Base-by-base conservation (phyloP, 345 rosid species). In the Eucalyptus tenuipes region DNA sequence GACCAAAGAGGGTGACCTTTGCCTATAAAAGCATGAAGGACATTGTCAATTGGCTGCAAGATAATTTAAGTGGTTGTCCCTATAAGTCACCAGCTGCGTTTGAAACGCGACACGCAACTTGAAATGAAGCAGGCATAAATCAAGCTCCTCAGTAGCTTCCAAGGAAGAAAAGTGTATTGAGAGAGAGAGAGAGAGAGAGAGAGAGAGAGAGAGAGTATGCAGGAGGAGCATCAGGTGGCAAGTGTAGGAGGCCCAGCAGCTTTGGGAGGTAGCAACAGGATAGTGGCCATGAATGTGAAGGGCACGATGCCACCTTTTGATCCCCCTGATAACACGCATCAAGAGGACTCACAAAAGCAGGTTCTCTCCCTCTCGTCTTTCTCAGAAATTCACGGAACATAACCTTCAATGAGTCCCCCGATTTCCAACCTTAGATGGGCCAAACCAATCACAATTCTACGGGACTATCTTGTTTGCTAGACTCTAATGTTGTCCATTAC, bases 181-280 rank as follows among this genome's bases (percentile, higher is more conserved):
- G 27, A 37, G 66, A 59, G 66, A 55, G 61, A 55, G 61, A 53
- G 57, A 22, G 42, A 61, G 71, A 61, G 71, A 61, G 71, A 59
- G n/a, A 59, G n/a, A 61, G 33, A 59, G 37, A 29, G 75, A 6
- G 75, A n/a, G 81, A 18, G 14, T 1, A 37, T 37, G 82, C 5
- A 75, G 81, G 81, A 37, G 82, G 82, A 37, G 82, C 82, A 37
- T 75, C 45, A 75, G 82, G 7, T 37, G 47, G 82, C 82, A 10
- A 75, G 44, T 3, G 45, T 22, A 18, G 81, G 25, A 49, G 42
- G 48, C 18, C 49, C 84, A 27, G 27, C 66, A 79, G 13, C 42
- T 2, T 42, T 27, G 49, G 90, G 29, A 47, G 64, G 88, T 5
- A 92, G 94, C 92, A 92, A 92, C 53, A 92, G 93, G 31, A 88